Conservation (phyloP, 2,329 filamentous ascomycete species). For the Scopulariopsis brevicaulis region DNA sequence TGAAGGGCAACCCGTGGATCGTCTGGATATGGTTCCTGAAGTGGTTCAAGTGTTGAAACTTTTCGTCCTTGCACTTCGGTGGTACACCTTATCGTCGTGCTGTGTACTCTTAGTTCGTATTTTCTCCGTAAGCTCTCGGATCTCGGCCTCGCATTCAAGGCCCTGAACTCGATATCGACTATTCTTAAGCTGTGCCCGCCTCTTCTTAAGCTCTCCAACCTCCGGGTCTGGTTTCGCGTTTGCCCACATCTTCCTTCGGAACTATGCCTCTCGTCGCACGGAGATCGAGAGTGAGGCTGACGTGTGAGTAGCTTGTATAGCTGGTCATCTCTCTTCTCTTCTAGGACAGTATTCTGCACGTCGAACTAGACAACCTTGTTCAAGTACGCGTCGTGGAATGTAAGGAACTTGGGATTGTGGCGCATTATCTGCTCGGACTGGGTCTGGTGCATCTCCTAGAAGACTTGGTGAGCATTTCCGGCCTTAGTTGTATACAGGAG, state of each 20-base stretch:
- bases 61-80: constrained; percentile 1
- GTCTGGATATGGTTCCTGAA: constrained; percentile 9
- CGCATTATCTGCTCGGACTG: constrained; percentile 16
- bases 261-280: constrained; percentile 16
- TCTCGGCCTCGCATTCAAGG: constrained; percentile 11
- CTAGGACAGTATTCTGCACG: constrained; percentile 16
- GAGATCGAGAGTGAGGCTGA: constrained; percentile 14
- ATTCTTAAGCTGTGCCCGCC: constrained; percentile 12
- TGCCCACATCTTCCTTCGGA: constrained; percentile 15
- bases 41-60: constrained; percentile 8
- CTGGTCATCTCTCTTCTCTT: constrained; percentile 11
- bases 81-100: not conserved
- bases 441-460: constrained; percentile 14
- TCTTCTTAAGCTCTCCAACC: constrained; percentile 12
- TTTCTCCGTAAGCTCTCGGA: constrained; percentile 11
- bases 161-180: constrained; percentile 13
- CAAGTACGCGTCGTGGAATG: constrained; percentile 15
- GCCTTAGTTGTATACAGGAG: not conserved
- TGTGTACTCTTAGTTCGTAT: not conserved
- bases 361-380: constrained; percentile 17
- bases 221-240: constrained; percentile 13
- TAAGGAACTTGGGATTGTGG: constrained; percentile 14
- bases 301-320: constrained; percentile 12
- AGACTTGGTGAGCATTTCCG: not conserved
- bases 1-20: constrained; percentile 8